Percentiles rank a stretch among this genome's conserved stretches.
phyloP scores from a whole-genome alignment of 2,329 filamentous ascomycete species.

The Pochonia chlamydosporia region DNA sequence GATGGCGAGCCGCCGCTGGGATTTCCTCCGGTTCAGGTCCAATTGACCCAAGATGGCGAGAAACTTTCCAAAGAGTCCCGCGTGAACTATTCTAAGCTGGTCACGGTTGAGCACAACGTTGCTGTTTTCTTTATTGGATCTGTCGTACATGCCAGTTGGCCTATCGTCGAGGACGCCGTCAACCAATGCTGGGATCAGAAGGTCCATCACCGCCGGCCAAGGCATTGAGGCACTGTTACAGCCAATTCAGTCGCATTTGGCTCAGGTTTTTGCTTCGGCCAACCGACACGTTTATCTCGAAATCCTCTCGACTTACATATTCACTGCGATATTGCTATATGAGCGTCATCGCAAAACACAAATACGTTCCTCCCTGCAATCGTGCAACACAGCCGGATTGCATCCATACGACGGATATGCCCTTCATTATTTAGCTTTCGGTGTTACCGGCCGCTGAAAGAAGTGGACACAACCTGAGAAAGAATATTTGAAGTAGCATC shows the following conservation, averaged over 20 bases:
- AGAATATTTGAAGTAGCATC: neutral
- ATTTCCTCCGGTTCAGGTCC: constrained; percentile 38
- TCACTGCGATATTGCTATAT: neutral
- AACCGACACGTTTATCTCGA: neutral
- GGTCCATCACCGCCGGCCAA: constrained; percentile 26
- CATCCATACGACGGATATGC: neutral
- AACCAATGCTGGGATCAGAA: constrained; percentile 45
- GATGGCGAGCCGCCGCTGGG: constrained; percentile 41
- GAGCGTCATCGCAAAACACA: neutral
- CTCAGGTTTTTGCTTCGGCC: neutral
- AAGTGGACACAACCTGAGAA: neutral
- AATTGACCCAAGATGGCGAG: constrained; percentile 37
- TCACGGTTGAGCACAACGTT: constrained; percentile 52
- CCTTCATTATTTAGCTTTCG: neutral
- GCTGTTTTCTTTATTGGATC: constrained; percentile 52
- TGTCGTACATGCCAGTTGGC: constrained; percentile 33
- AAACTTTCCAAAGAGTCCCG: constrained; percentile 44
- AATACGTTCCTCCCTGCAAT: constrained; percentile 3
- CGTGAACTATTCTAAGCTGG: constrained; percentile 52
- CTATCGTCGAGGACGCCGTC: constrained; percentile 38
- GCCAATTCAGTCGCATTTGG: neutral
- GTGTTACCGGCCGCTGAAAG: neutral
- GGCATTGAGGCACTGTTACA: constrained; percentile 13
- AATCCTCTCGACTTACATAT: neutral
- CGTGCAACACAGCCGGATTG: neutral